phyloP scores from a whole-genome alignment of 2,329 filamentous ascomycete genomes.

The Periconia digitata region DNA sequence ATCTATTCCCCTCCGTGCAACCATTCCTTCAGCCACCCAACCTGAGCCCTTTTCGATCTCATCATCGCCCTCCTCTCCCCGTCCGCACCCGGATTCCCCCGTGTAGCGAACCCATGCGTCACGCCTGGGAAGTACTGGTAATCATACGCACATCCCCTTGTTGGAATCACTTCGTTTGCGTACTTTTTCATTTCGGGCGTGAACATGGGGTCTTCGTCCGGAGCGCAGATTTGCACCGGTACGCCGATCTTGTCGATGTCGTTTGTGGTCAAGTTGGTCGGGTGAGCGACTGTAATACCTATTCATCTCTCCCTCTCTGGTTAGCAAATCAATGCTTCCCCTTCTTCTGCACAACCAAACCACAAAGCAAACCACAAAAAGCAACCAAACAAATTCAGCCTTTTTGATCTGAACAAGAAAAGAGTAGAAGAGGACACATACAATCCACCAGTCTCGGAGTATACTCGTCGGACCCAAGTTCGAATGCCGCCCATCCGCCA shows the following conservation, averaged over 20 bases:
- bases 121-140: slow-evolving; percentile 28
- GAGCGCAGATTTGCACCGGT: slow-evolving; percentile 21
- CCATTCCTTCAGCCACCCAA: slow-evolving; percentile 6
- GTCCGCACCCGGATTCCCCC: slow-evolving; percentile 16
- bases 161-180: slow-evolving; percentile 20
- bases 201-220: slow-evolving; percentile 22
- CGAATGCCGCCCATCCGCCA: slow-evolving; percentile 39
- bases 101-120: slow-evolving; percentile 23
- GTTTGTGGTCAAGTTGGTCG: slow-evolving; percentile 13
- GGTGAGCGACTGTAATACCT: slow-evolving; percentile 23
- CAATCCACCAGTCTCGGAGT: slow-evolving; percentile 19
- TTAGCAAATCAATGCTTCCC: too few species aligned
- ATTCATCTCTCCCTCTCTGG: neutral
- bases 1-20: slow-evolving; percentile 2
- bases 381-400: neutral
- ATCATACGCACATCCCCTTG: slow-evolving; percentile 17
- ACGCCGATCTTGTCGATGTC: slow-evolving; percentile 21
- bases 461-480: slow-evolving; percentile 13
- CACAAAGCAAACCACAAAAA: too few species aligned
- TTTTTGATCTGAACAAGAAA: neutral
- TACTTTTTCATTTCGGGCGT: slow-evolving; percentile 24
- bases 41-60: slow-evolving; percentile 17
- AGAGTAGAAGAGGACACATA: neutral
- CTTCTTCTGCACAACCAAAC: too few species aligned
- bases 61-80: slow-evolving; percentile 20